Evolutionary conservation across 1,284 basidiomycete genomes (phyloP).

Genomic region (Pseudomicrostroma phylloplanum): DNA sequence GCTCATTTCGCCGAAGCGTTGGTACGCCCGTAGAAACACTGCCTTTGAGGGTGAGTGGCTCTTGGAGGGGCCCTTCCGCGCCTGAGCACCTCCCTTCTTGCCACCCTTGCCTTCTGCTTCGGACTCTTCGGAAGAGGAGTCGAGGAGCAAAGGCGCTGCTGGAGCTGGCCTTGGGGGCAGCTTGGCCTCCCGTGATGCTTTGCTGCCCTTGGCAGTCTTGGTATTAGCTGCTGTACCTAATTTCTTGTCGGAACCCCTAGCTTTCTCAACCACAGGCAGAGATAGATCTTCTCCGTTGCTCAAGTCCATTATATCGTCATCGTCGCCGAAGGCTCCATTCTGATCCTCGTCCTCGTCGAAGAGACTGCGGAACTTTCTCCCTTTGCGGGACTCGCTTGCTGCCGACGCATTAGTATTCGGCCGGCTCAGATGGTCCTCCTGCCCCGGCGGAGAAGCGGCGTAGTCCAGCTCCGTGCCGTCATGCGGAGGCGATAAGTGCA

Average conservation of each 20-base stretch:
- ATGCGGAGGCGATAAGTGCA: neutral
- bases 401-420: neutral
- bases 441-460: neutral
- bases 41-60: constrained; percentile 3
- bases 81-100: neutral
- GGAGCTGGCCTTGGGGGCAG: neutral
- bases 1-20: neutral
- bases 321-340: neutral
- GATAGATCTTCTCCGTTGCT: neutral
- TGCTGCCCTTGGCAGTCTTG: neutral
- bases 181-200: neutral
- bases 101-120: neutral
- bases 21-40: neutral
- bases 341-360: neutral
- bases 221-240: neutral
- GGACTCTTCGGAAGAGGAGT: constrained; percentile 5
- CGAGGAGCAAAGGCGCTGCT: neutral
- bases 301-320: neutral
- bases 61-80: neutral
- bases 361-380: neutral
- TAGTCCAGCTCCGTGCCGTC: too few species aligned
- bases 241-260: neutral
- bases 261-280: neutral
- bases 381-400: neutral
- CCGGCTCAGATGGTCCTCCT: neutral